These are phyloP conservation scores for Passalora sequoiae DNA, from an alignment of 2,329 filamentous ascomycete genomes.

Conservation along the genomic window DNA sequence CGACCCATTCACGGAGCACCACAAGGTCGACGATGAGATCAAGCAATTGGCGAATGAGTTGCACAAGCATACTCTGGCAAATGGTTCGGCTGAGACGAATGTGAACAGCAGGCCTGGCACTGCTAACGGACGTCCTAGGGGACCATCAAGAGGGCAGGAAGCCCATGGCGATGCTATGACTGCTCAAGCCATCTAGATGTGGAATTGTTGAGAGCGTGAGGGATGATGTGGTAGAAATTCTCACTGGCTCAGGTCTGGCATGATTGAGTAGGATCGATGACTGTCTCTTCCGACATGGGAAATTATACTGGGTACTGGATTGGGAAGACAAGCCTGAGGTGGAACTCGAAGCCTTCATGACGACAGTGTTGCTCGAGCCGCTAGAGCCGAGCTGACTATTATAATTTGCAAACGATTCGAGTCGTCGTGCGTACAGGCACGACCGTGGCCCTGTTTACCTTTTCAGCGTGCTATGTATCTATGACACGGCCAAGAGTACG, in stretches of 20 bases:
- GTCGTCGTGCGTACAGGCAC: too few species aligned
- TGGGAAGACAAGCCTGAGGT: background rate
- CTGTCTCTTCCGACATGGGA: background rate
- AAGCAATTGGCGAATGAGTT: slow-evolving; percentile 20
- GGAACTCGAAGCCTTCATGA: background rate
- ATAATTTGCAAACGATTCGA: too few species aligned
- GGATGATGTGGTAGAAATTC: background rate
- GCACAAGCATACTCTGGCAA: background rate
- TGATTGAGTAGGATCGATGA: background rate
- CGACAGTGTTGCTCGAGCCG: background rate
- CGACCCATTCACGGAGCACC: slow-evolving; percentile 45
- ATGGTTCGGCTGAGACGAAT: background rate
- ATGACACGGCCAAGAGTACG: too few species aligned
- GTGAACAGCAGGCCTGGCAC: background rate
- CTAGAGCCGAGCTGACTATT: too few species aligned
- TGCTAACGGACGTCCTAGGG: slow-evolving; percentile 10
- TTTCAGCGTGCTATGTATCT: too few species aligned
- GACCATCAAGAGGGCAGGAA: slow-evolving; percentile 6
- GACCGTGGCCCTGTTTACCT: too few species aligned
- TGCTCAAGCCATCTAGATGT: too few species aligned
- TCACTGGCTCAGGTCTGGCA: background rate
- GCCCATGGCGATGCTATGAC: slow-evolving; percentile 14
- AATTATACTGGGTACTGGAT: background rate
- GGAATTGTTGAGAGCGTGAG: background rate
- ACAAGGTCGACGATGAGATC: slow-evolving; percentile 34